Percentiles rank a stretch among this genome's conserved stretches.
Conservation (phyloP, 1,284 basidiomycete species). For the Cutaneotrichosporon mucoides region DNA sequence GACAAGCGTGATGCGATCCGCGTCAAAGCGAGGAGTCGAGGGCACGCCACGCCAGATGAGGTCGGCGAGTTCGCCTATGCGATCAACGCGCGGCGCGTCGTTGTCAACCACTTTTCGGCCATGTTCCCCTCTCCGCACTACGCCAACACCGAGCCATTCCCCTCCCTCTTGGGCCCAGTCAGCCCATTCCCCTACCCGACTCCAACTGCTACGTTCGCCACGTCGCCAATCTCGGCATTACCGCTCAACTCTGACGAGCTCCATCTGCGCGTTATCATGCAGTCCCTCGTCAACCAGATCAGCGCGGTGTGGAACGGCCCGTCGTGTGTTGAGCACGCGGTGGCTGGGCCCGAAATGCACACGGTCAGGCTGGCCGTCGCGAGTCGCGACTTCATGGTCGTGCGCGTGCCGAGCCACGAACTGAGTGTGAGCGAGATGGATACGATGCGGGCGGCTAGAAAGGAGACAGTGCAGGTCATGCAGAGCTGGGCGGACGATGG, state of each 20-base stretch:
- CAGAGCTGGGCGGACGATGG: constrained; percentile 30
- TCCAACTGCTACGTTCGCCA: not conserved
- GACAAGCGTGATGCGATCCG: constrained; percentile 52
- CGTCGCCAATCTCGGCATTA: not conserved
- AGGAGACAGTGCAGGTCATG: constrained; percentile 66
- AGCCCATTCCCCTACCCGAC: constrained; percentile 42
- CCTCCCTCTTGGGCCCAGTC: constrained; percentile 52
- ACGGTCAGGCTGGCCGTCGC: constrained; percentile 55
- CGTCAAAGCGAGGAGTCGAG: constrained; percentile 60
- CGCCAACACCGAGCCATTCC: constrained; percentile 27
- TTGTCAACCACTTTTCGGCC: constrained; percentile 77
- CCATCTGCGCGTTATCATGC: constrained; percentile 50
- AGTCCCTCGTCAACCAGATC: constrained; percentile 44
- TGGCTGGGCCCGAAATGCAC: constrained; percentile 60
- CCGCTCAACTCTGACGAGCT: constrained; percentile 39
- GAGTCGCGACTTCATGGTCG: constrained; percentile 64
- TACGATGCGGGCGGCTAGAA: constrained; percentile 65
- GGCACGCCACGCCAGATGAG: constrained; percentile 78
- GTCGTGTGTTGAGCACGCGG: constrained; percentile 1
- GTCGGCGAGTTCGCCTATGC: constrained; percentile 71
- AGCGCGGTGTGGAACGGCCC: constrained; percentile 40
- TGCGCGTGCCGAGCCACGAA: constrained; percentile 54
- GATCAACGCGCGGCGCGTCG: constrained; percentile 62
- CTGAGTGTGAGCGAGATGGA: constrained; percentile 32
- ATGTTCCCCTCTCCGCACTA: constrained; percentile 52